Conservation (phyloP, 106 monocot species). For the Amphibolis antarctica region DNA sequence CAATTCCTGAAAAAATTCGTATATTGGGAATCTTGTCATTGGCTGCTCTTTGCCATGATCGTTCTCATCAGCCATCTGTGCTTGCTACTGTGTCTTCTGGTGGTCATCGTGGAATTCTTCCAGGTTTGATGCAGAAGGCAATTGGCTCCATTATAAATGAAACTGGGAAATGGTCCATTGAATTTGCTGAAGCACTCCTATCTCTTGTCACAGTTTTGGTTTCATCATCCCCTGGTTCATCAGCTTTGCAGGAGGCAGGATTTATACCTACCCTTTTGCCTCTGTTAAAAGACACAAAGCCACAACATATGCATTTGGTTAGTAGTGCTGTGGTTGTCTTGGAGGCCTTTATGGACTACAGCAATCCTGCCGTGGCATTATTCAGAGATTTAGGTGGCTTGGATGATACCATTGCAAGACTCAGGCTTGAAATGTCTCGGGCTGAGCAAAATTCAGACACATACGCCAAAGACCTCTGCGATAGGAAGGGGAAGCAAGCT, state of each 20-base stretch:
- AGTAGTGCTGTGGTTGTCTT: conserved; percentile 55
- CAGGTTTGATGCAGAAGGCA: conserved; percentile 60
- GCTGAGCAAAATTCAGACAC: conserved; percentile 25
- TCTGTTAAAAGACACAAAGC: conserved; percentile 55
- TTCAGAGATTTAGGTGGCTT: conserved; percentile 76
- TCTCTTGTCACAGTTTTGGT: conserved; percentile 55
- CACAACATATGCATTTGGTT: conserved; percentile 54
- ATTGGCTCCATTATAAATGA: conserved; percentile 40
- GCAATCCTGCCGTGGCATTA: conserved; percentile 48
- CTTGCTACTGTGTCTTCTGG: conserved; percentile 47
- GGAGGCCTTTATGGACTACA: conserved; percentile 65
- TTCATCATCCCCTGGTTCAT: conserved; percentile 69
- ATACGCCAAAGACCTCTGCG: conserved; percentile 18
- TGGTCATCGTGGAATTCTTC: conserved; percentile 51
- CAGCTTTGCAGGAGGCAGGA: conserved; percentile 62
- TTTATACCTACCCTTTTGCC: conserved; percentile 63
- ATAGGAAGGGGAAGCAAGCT: conserved; percentile 45
- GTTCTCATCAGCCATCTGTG: conserved; percentile 40
- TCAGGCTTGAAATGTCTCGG: conserved; percentile 48
- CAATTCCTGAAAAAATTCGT: conserved; percentile 54
- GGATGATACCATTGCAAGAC: conserved; percentile 59
- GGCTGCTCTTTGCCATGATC: conserved; percentile 55
- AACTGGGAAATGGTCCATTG: conserved; percentile 32
- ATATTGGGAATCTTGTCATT: conserved; percentile 48
- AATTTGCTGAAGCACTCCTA: conserved; percentile 58